Conservation (phyloP, 352 stramenopile genomes). For the Globisporangium orthogonon region DNA sequence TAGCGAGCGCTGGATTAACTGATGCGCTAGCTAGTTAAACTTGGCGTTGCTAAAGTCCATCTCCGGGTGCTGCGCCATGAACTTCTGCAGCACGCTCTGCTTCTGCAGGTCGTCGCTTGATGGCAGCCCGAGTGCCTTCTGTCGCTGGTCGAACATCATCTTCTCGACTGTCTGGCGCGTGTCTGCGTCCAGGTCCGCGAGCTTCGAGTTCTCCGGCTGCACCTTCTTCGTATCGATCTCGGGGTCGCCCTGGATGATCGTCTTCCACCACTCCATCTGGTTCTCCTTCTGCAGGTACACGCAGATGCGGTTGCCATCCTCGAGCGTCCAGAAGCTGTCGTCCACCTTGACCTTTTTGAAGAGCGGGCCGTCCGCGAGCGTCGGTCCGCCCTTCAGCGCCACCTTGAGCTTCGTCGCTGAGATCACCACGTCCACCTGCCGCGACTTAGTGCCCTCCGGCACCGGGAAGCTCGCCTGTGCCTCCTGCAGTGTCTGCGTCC, state of each 20-base stretch:
- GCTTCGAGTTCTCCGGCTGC: slow-evolving; percentile 98
- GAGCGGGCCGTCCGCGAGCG: slow-evolving; percentile 89
- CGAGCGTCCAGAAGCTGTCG: slow-evolving; percentile 99
- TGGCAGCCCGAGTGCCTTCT: slow-evolving; percentile 96
- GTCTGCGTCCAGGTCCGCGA: slow-evolving; percentile 97
- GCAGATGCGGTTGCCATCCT: slow-evolving; percentile 83
- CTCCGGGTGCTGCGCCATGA: slow-evolving; percentile 98
- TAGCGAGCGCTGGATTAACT: slow-evolving; percentile 11
- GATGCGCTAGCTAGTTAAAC: slow-evolving; percentile 70
- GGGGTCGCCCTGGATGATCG: slow-evolving; percentile 90
- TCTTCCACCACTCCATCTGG: slow-evolving; percentile 99
- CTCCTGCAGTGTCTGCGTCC: slow-evolving; percentile 98
- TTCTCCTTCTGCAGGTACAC: slow-evolving; percentile 98
- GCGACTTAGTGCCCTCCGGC: slow-evolving; percentile 90
- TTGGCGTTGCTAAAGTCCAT: slow-evolving; percentile 99
- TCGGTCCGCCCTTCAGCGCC: slow-evolving; percentile 61
- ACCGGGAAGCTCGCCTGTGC: slow-evolving; percentile 91
- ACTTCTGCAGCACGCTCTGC: slow-evolving; percentile 97
- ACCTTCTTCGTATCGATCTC: slow-evolving; percentile 99
- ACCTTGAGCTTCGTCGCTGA: slow-evolving; percentile 88
- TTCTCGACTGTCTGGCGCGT: slow-evolving; percentile 99
- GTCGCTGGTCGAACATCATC: slow-evolving; percentile 98
- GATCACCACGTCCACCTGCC: slow-evolving; percentile 92
- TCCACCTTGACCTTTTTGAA: slow-evolving; percentile 96
- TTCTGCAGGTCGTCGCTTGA: slow-evolving; percentile 97